phyloP scores from a whole-genome alignment of 179 eudicot genomes.

The Silene vulgaris region DNA sequence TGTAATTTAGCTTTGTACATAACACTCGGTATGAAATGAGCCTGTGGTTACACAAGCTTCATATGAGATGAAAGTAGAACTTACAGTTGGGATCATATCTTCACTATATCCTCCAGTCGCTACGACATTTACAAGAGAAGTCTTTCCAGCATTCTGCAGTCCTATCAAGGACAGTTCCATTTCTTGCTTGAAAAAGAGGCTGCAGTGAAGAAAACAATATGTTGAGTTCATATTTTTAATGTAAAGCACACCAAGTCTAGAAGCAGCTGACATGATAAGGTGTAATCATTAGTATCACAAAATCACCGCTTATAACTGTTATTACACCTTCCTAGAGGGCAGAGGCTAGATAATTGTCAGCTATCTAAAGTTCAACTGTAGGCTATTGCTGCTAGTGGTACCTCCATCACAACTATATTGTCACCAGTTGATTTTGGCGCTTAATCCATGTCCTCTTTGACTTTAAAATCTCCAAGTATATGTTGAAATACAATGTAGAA shows the following conservation, averaged over 20 bases:
- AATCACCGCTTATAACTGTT: background rate
- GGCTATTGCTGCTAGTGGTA: background rate
- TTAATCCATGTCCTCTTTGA: background rate
- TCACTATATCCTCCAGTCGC: slow-evolving; percentile 99
- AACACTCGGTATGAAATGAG: background rate
- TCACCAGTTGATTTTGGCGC: background rate
- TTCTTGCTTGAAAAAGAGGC: slow-evolving; percentile 99
- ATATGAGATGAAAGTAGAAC: slow-evolving; percentile 22
- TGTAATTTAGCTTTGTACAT: background rate
- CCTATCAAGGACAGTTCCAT: slow-evolving; percentile 98
- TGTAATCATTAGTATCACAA: background rate
- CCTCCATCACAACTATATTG: background rate
- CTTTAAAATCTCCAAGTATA: background rate
- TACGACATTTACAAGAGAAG: slow-evolving; percentile 92
- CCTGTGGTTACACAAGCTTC: background rate
- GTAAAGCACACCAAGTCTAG: background rate
- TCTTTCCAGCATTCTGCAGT: slow-evolving; percentile 96
- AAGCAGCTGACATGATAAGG: background rate
- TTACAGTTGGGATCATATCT: slow-evolving; percentile 97
- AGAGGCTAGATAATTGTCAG: background rate
- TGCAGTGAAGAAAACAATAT: slow-evolving; percentile 29
- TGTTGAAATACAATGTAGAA: background rate
- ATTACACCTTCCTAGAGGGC: slow-evolving; percentile 1
- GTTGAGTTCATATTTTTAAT: background rate
- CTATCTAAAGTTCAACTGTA: background rate